Evolutionary conservation across 2,329 filamentous ascomycete species (phyloP).

Genomic region (Fusarium sp.): DNA sequence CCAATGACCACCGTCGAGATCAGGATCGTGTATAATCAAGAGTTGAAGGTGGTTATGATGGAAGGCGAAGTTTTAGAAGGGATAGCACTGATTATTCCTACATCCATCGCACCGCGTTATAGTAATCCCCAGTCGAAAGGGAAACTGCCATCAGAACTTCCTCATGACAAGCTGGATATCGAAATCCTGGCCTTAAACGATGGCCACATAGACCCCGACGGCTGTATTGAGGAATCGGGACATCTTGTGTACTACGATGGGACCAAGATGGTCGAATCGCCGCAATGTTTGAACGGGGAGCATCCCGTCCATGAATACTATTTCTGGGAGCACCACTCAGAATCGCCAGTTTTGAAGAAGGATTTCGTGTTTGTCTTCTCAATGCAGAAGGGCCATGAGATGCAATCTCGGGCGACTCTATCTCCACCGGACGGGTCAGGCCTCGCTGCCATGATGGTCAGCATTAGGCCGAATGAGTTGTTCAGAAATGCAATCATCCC

Average conservation of each 20-base stretch:
- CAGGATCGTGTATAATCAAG: neutral
- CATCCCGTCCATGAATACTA: no score
- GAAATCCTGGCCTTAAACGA: rapidly evolving
- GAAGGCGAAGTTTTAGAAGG: neutral
- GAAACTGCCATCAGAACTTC: rapidly evolving
- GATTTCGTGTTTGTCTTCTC: neutral
- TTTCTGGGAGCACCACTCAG: neutral
- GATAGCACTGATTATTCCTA: rapidly evolving
- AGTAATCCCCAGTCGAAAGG: rapidly evolving
- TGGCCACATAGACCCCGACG: rapidly evolving
- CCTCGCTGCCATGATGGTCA: neutral
- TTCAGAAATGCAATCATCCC: neutral
- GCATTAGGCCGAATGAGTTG: neutral
- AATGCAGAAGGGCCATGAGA: rapidly evolving
- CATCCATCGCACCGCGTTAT: neutral
- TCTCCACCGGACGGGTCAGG: rapidly evolving
- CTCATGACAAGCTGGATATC: neutral
- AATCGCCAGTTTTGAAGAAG: rapidly evolving
- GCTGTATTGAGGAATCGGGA: neutral
- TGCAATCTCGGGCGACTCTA: neutral
- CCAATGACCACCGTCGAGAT: rapidly evolving
- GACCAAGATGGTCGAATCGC: rapidly evolving
- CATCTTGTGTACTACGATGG: rapidly evolving
- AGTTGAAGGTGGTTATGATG: neutral
- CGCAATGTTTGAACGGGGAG: no score